Conservation (phyloP, 768 basidiomycete species). For the Podaxis sp. region DNA sequence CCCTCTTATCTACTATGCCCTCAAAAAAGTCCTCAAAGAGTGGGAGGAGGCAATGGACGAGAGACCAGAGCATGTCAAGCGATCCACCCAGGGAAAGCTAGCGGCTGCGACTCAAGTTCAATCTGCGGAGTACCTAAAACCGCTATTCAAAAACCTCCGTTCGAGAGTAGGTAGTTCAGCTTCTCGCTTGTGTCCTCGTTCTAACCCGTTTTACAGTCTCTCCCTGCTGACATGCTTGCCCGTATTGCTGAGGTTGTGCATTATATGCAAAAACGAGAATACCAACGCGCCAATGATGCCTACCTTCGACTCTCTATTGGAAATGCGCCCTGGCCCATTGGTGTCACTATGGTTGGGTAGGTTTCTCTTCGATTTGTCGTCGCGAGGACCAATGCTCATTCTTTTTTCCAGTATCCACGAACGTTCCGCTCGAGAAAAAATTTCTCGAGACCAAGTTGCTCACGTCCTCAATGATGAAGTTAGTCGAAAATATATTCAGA, state of each 20-base stretch:
- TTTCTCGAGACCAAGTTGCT: slow-evolving; percentile 93
- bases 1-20: slow-evolving; percentile 92
- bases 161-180: slow-evolving; percentile 52
- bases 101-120: slow-evolving; percentile 95
- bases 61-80: slow-evolving; percentile 85
- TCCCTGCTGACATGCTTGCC: slow-evolving; percentile 80
- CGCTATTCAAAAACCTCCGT: slow-evolving; percentile 86
- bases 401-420: slow-evolving; percentile 79
- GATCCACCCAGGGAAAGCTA: slow-evolving; percentile 85
- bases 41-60: slow-evolving; percentile 97
- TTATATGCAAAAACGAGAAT: slow-evolving; percentile 93
- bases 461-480: slow-evolving; percentile 99
- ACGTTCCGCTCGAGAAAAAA: slow-evolving; percentile 96
- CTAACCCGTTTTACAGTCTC: slow-evolving; percentile 38
- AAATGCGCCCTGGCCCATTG: slow-evolving; percentile 99
- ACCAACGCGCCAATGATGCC: slow-evolving; percentile 93
- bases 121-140: slow-evolving; percentile 95
- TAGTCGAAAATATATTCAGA: slow-evolving; percentile 97
- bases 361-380: slow-evolving; percentile 21
- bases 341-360: slow-evolving; percentile 98
- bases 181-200: neutral
- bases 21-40: slow-evolving; percentile 90
- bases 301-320: slow-evolving; percentile 97
- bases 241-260: slow-evolving; percentile 93
- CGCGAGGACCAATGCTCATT: neutral